These are phyloP conservation scores for Decorospora gaudefroyi DNA, from an alignment of 2,329 filamentous ascomycete genomes.

Conservation along the genomic window DNA sequence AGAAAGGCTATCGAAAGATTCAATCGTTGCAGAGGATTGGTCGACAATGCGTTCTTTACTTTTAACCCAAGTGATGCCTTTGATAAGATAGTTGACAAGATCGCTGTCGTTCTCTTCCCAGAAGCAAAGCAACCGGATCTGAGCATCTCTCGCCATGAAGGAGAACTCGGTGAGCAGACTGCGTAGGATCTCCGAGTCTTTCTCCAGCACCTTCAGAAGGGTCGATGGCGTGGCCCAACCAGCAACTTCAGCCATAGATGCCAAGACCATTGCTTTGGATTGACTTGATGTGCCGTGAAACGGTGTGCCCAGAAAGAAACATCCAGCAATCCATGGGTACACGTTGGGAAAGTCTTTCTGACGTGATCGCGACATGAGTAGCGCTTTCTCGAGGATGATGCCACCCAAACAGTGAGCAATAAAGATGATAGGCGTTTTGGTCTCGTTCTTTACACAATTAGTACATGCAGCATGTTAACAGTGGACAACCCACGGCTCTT, in stretches of 20 bases:
- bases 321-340: conserved; percentile 29
- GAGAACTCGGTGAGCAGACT: conserved; percentile 26
- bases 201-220: conserved; percentile 26
- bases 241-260: conserved; percentile 23
- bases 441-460: conserved; percentile 18
- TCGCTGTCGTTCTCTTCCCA: conserved; percentile 29
- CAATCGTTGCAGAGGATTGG: conserved; percentile 32
- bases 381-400: conserved; percentile 33
- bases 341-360: conserved; percentile 25
- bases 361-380: conserved; percentile 17
- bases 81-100: conserved; percentile 16
- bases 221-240: conserved; percentile 21
- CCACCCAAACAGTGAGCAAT: conserved; percentile 38
- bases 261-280: conserved; percentile 26
- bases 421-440: conserved; percentile 37
- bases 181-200: conserved; percentile 21
- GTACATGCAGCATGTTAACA: neutral
- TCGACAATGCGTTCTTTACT: conserved; percentile 37
- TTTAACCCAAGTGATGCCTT: conserved; percentile 18
- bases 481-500: conserved; percentile 19
- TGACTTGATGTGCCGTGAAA: conserved; percentile 25
- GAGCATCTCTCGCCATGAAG: conserved; percentile 18
- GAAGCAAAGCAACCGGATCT: conserved; percentile 31
- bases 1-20: conserved; percentile 25
- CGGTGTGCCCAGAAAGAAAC: conserved; percentile 30